These are phyloP conservation scores for Chrysoporthe cubensis DNA, from an alignment of 2,329 filamentous ascomycete species.

Conservation along the genomic window DNA sequence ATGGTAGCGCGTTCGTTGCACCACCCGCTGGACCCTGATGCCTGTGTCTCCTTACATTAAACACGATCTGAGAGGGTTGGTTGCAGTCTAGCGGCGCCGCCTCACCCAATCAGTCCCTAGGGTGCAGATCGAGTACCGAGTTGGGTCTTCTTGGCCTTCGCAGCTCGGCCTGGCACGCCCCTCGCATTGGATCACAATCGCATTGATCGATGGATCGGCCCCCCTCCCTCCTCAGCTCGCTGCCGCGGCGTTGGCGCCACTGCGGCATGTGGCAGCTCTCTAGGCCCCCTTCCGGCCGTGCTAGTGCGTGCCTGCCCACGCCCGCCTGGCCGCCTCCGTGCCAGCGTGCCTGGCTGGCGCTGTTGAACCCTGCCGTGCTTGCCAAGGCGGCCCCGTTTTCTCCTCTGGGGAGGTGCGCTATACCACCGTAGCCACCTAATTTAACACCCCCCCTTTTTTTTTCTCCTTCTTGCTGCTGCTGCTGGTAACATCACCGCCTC, in stretches of 20 bases:
- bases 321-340: too few species aligned
- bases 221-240: too few species aligned
- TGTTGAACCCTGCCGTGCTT: neutral
- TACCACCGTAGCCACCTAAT: neutral
- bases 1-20: too few species aligned
- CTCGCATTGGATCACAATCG: conserved; percentile 3
- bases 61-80: neutral
- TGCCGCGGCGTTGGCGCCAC: neutral
- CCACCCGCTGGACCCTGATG: neutral
- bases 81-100: neutral
- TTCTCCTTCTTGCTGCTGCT: neutral
- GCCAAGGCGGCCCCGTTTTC: conserved; percentile 5
- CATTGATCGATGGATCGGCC: neutral
- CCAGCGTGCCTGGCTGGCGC: neutral
- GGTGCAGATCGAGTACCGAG: conserved; percentile 5
- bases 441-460: neutral
- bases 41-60: neutral
- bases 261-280: neutral
- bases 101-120: neutral
- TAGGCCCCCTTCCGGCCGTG: too few species aligned
- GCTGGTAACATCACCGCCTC: neutral
- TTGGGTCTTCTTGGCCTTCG: neutral
- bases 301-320: too few species aligned
- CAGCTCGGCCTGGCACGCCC: neutral
- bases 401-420: conserved; percentile 1